Percentiles rank a stretch among this genome's conserved stretches.
Evolutionary conservation across 108 stramenopile genomes (phyloP).

Genomic region (Schizochytrium sp.): DNA sequence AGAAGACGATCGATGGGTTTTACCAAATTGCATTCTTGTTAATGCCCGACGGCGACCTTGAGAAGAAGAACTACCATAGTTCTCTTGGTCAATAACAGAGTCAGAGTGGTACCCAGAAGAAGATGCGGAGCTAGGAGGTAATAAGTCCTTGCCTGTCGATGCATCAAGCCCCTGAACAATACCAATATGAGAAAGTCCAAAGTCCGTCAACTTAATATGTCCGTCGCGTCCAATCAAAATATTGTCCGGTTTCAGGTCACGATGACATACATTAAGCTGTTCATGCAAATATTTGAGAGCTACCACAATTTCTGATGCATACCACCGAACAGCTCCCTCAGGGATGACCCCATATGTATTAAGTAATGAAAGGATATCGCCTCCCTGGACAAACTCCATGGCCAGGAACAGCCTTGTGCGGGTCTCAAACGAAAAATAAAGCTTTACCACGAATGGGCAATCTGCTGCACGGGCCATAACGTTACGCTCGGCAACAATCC

Average conservation of each 20-base stretch:
- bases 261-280: constrained; percentile 67
- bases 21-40: too few relatives aligned
- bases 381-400: constrained; percentile 99
- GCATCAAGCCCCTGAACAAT: constrained; percentile 52
- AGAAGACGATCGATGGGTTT: neutral
- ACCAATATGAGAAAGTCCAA: constrained; percentile 76
- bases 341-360: constrained; percentile 78
- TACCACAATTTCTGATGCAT: constrained; percentile 70
- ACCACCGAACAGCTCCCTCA: constrained; percentile 47
- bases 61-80: neutral
- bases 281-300: constrained; percentile 69
- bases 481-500: constrained; percentile 49
- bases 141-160: too few relatives aligned
- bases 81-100: neutral
- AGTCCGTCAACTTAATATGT: constrained; percentile 71
- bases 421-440: constrained; percentile 69
- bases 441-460: constrained; percentile 69
- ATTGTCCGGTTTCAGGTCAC: constrained; percentile 74
- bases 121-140: neutral
- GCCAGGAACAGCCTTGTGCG: constrained; percentile 85
- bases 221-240: constrained; percentile 68
- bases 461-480: constrained; percentile 31
- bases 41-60: neutral
- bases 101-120: neutral
- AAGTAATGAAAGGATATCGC: constrained; percentile 97